phyloP scores from a whole-genome alignment of 345 rosid species.

The Populus ilicifolia region DNA sequence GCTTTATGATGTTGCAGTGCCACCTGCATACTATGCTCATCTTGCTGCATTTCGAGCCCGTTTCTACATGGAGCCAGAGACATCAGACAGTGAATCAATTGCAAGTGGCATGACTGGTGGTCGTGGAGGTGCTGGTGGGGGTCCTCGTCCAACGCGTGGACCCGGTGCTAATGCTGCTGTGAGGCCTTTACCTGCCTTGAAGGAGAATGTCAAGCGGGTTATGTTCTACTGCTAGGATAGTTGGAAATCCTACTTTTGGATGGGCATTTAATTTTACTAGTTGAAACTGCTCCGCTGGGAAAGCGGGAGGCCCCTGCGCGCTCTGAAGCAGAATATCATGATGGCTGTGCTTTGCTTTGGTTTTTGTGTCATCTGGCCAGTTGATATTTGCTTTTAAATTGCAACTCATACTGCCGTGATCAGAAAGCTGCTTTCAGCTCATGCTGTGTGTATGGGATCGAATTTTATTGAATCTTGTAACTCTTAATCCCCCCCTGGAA shows the following conservation, averaged over 20 bases:
- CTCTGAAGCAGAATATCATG: neutral
- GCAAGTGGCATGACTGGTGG: slow-evolving; percentile 62
- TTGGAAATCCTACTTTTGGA: neutral
- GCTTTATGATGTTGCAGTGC: slow-evolving; percentile 47
- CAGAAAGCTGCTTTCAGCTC: neutral
- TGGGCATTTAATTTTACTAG: neutral
- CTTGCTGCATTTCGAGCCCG: slow-evolving; percentile 97
- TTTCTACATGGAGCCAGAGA: slow-evolving; percentile 97
- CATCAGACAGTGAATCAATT: slow-evolving; percentile 94
- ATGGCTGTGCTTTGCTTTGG: too few relatives aligned
- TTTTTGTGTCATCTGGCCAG: too few relatives aligned
- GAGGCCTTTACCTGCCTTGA: slow-evolving; percentile 81
- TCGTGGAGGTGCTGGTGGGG: slow-evolving; percentile 50
- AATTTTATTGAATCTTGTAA: too few relatives aligned
- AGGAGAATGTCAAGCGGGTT: slow-evolving; percentile 90
- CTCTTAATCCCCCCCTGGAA: too few relatives aligned
- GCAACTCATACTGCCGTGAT: too few relatives aligned
- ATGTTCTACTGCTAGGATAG: slow-evolving; percentile 76
- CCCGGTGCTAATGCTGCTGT: slow-evolving; percentile 67
- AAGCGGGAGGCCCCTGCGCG: neutral
- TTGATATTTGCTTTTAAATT: too few relatives aligned
- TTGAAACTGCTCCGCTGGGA: neutral
- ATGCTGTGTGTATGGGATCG: neutral
- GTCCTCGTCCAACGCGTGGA: slow-evolving; percentile 48
- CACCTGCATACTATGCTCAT: slow-evolving; percentile 97